Evolutionary conservation across 164 flowering plant species (phyloP).

Genomic region (Tetracentron sinense): DNA sequence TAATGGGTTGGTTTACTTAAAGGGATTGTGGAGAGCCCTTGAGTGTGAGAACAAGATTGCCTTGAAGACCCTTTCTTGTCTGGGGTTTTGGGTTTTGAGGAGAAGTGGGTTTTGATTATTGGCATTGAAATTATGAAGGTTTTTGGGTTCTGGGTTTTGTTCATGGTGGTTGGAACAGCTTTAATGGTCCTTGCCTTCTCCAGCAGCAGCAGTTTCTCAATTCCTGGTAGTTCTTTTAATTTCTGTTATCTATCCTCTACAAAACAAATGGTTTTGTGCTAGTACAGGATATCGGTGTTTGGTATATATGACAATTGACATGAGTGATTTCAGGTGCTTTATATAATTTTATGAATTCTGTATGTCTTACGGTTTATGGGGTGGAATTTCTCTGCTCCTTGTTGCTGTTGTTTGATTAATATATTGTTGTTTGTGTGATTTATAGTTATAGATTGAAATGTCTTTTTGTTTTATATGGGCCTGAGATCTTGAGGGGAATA

Average conservation of each 20-base stretch:
- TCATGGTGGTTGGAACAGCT: constrained; percentile 11
- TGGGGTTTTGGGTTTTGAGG: neutral
- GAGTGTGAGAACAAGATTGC: neutral
- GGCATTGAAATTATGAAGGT: constrained; percentile 7
- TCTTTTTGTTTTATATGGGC: too few species aligned
- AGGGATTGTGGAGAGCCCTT: neutral
- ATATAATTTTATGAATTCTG: too few species aligned
- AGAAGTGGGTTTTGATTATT: neutral
- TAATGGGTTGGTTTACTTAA: neutral
- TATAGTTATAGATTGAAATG: too few species aligned
- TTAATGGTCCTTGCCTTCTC: constrained; percentile 7
- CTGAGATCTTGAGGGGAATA: too few species aligned
- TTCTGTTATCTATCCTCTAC: neutral
- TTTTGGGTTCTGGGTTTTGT: constrained; percentile 12
- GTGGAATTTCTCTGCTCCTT: too few species aligned
- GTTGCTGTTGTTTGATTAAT: too few species aligned
- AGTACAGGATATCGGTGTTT: neutral
- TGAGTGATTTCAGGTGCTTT: too few species aligned
- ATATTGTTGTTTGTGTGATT: too few species aligned
- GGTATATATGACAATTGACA: too few species aligned
- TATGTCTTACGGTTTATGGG: too few species aligned
- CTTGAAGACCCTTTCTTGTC: neutral
- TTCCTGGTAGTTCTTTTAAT: neutral
- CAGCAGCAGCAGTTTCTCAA: neutral
- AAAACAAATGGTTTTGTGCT: neutral